Evolutionary conservation across 768 basidiomycete genomes (phyloP).

Genomic region (Kwoniella shandongensis): DNA sequence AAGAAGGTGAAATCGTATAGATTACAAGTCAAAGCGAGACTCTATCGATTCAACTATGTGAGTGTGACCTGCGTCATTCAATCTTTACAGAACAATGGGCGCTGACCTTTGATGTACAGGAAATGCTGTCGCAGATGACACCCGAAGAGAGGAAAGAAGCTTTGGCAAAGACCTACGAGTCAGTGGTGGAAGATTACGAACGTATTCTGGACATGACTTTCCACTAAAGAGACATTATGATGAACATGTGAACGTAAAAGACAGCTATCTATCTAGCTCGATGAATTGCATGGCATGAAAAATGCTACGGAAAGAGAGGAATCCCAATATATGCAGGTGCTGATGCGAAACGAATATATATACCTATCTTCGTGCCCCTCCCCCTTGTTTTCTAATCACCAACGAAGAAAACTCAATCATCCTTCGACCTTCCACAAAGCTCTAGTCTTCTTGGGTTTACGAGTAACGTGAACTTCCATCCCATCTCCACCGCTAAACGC

Average conservation of each 20-base stretch:
- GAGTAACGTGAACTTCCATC: slow-evolving; percentile 75
- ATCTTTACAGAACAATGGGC: not conserved
- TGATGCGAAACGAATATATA: too few relatives aligned
- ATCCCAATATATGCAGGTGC: not conserved
- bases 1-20: slow-evolving; percentile 67
- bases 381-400: not conserved
- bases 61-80: slow-evolving; percentile 48
- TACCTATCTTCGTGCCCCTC: not conserved
- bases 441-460: slow-evolving; percentile 69
- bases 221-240: not conserved
- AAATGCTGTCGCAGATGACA: slow-evolving; percentile 82
- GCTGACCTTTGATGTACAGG: slow-evolving; percentile 57
- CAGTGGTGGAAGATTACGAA: slow-evolving; percentile 77
- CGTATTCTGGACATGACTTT: slow-evolving; percentile 64
- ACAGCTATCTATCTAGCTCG: not conserved
- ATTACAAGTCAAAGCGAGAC: slow-evolving; percentile 81
- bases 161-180: slow-evolving; percentile 88
- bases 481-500: slow-evolving; percentile 77
- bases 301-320: slow-evolving; percentile 1
- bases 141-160: slow-evolving; percentile 83
- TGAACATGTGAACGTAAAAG: not conserved
- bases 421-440: slow-evolving; percentile 58
- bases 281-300: slow-evolving; percentile 1
- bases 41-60: slow-evolving; percentile 94
- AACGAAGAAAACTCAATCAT: not conserved